phyloP scores from a whole-genome alignment of 495 filamentous ascomycete genomes.

The Penicillium crystallinum region DNA sequence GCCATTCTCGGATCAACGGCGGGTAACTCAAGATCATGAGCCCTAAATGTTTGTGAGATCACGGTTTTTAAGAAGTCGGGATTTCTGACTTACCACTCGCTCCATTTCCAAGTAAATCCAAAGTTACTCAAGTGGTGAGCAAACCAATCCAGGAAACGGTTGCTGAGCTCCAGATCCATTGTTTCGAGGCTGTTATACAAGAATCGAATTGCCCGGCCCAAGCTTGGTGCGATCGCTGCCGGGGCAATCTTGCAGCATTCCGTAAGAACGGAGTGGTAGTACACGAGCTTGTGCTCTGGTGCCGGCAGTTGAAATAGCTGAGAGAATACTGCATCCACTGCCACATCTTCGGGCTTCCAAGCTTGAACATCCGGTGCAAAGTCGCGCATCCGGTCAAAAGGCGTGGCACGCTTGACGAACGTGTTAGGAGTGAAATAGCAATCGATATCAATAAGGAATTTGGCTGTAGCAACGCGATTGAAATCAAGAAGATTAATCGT shows the following conservation, averaged over 20 bases:
- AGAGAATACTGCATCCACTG: conserved; percentile 94
- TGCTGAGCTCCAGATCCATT: conserved; percentile 80
- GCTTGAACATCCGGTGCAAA: conserved; percentile 57
- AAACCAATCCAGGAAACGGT: conserved; percentile 96
- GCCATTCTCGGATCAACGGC: conserved; percentile 81
- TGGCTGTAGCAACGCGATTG: conserved; percentile 81
- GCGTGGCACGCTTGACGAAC: conserved; percentile 88
- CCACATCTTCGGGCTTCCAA: conserved; percentile 98
- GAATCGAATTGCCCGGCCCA: conserved; percentile 90
- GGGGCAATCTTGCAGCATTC: conserved; percentile 94
- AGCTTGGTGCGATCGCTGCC: conserved; percentile 88
- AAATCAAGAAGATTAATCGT: conserved; percentile 92
- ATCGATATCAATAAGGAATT: conserved; percentile 88
- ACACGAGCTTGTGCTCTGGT: conserved; percentile 90
- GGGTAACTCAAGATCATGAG: conserved; percentile 75
- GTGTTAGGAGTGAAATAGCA: conserved; percentile 85
- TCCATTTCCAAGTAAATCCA: conserved; percentile 99
- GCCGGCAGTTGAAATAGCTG: conserved; percentile 84
- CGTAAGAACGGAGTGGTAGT: conserved; percentile 91
- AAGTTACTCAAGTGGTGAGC: conserved; percentile 97
- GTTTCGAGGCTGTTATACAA: conserved; percentile 73
- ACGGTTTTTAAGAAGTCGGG: not conserved
- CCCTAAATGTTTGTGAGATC: conserved; percentile 37
- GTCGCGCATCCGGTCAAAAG: conserved; percentile 83
- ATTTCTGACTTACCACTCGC: conserved; percentile 66